Base-by-base conservation (phyloP, 306 rosid genomes). In the Quercus ilex region DNA sequence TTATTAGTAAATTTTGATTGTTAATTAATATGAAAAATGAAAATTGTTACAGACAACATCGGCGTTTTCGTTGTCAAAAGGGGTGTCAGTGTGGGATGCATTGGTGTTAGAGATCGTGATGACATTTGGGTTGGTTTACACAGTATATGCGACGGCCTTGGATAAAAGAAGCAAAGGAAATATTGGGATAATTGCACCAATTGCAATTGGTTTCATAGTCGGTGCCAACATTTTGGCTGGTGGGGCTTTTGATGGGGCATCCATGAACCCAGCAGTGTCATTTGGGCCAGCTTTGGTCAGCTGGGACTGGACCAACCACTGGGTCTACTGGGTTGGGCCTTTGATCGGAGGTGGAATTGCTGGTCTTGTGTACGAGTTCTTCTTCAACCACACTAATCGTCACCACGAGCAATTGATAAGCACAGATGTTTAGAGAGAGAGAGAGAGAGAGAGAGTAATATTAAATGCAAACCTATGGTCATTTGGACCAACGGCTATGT, bases 241-340 rank as follows among this genome's bases (percentile, higher is more conserved):
- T 19, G 74, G 74, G 6, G 55, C 57, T 18, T 70, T 70, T 7
- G 55, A 43, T 5, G 74, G 74, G 14, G 74, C 74, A 20, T 70
- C 74, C 55, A 35, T 70, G 74, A 70, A 70, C 53, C 53, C 53
- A 13, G 53, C 53, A 10, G 53, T 49, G 17, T 49, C 53, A 10
- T 49, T 49, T 49, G 55, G 74, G 10, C 74, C 55, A 4, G 74
- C 74, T 25, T 35, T 70, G 55, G 74, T 70, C 3, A 43, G 53
- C 74, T 70, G 74, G 74, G 20, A 23, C 15, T 70, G 74, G 55
- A 53, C 28, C 12, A n/a, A 70, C 74, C 74, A 43, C 30, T 70
- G 74, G 74, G 55, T 70, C 55, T 70, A 35, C 74, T 70, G 74
- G 74, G 74, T 33, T 23, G 74, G 74, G 7, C 74, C 74, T 46